phyloP scores from a whole-genome alignment of 2,329 filamentous ascomycete genomes.

The Capronia coronata region DNA sequence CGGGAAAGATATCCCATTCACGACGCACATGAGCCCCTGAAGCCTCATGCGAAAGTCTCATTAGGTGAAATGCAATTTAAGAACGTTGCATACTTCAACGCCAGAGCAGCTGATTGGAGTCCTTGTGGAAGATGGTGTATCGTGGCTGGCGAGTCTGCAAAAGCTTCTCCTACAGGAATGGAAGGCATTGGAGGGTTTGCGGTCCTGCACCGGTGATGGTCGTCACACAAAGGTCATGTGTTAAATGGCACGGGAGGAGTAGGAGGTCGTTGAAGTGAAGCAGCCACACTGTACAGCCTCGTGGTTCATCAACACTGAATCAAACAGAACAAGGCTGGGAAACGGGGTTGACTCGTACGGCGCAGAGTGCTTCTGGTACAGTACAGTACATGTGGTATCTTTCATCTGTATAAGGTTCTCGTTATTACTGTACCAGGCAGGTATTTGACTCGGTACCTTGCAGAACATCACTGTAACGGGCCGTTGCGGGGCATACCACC shows the following conservation, averaged over 20 bases:
- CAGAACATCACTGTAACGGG: neutral
- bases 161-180: neutral
- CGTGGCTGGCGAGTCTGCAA: constrained; percentile 22
- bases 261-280: neutral
- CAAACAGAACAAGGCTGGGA: neutral
- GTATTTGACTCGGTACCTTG: constrained; percentile 6
- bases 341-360: neutral
- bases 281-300: neutral
- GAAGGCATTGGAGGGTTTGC: constrained; percentile 19
- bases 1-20: constrained; percentile 20
- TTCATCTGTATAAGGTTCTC: no score
- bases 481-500: neutral
- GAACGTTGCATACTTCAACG: constrained; percentile 13
- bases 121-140: constrained; percentile 27
- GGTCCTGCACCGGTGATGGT: constrained; percentile 11
- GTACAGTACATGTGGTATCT: no score
- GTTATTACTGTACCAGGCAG: neutral
- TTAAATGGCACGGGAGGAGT: neutral
- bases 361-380: no score
- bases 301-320: neutral
- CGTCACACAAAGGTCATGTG: neutral
- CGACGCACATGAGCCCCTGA: constrained; percentile 15
- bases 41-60: constrained; percentile 15
- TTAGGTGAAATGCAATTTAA: constrained; percentile 19
- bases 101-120: constrained; percentile 26